phyloP scores from a whole-genome alignment of 2,329 filamentous ascomycete species.

The Penicillium occitanis region DNA sequence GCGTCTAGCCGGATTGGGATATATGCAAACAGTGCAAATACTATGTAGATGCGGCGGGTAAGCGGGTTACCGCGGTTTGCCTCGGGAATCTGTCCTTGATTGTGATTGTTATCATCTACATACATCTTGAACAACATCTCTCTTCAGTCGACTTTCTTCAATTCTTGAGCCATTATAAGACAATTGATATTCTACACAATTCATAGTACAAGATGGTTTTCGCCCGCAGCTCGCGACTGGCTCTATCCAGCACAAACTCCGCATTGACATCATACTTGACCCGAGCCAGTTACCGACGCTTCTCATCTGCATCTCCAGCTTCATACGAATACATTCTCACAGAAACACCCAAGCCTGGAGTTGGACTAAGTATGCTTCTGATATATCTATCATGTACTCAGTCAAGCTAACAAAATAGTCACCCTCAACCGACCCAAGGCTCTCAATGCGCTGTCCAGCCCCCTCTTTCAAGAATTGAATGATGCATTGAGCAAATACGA shows the following conservation, averaged over 20 bases:
- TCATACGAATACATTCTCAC: slow-evolving; percentile 79
- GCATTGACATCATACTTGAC: slow-evolving; percentile 39
- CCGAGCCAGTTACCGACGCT: slow-evolving; percentile 33
- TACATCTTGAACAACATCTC: background rate
- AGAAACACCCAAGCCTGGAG: slow-evolving; percentile 80
- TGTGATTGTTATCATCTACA: background rate
- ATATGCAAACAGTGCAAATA: slow-evolving; percentile 20
- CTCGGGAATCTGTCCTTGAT: slow-evolving; percentile 6
- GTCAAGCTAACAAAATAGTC: slow-evolving; percentile 55
- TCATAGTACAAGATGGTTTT: slow-evolving; percentile 34
- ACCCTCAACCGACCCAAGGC: slow-evolving; percentile 93
- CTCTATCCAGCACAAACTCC: slow-evolving; percentile 54
- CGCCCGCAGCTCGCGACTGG: slow-evolving; percentile 58
- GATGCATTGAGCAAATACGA: slow-evolving; percentile 71
- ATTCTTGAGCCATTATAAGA: background rate
- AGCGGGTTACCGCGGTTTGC: slow-evolving; percentile 21
- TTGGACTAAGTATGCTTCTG: slow-evolving; percentile 72
- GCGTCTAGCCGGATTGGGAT: background rate
- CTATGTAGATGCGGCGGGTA: background rate
- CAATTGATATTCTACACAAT: background rate
- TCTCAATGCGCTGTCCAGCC: slow-evolving; percentile 88
- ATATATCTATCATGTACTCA: background rate
- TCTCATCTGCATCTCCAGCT: slow-evolving; percentile 45
- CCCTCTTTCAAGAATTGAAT: slow-evolving; percentile 88
- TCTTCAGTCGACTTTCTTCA: background rate